Evolutionary conservation across 257 asterid genomes (phyloP), one percentile per base, ranked within the genome.

Genomic region (Eustoma russellianum): DNA sequence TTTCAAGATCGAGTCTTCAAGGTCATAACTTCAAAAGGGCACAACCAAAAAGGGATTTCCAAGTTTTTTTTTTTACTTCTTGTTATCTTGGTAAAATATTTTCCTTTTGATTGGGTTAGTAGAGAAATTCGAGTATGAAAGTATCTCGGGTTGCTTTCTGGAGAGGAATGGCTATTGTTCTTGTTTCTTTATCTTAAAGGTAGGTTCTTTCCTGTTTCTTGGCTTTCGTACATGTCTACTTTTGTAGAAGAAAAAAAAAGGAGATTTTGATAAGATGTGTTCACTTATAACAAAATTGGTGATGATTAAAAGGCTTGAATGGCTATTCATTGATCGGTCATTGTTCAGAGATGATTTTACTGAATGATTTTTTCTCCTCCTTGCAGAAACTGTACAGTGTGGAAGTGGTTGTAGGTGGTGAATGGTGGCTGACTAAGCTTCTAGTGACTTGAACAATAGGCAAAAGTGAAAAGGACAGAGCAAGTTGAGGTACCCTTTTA

Each of bases 361-460:
- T 59, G n/a, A n/a, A n/a, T 53, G 62, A 74, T 66, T n/a, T n/a
- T 73, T 60, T 76, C 30, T 4, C 30, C 30, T 59, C 77, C 77
- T 75, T 75, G 64, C 74, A 76, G 86, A 65, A 72, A 75, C 73
- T 70, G 81, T 66, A 49, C 71, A 63, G 73, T 40, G 41, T 46
- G 43, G 19, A 56, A 63, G 68, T 62, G 70, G 65, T 65, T 65
- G 65, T 55, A 24, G 30, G 30, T 24, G 30, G 30, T 24, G 30
- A 24, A 24, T 55, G 77, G 77, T 69, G 65, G 79, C 72, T 74
- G 82, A 44, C 65, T 66, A 69, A 44, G 56, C n/a, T 66, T 75
- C 57, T 66, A 70, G 78, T 78, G 86, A 79, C 81, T 78, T 85
- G 81, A 76, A 79, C 77, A 83, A 53, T 66, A 70, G 80, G 76